A percentile compares a stretch with the other conserved stretches of the same genome.
These are phyloP conservation scores for Sphaerulina musiva DNA, from an alignment of 2,329 filamentous ascomycete species.

Conservation along the genomic window DNA sequence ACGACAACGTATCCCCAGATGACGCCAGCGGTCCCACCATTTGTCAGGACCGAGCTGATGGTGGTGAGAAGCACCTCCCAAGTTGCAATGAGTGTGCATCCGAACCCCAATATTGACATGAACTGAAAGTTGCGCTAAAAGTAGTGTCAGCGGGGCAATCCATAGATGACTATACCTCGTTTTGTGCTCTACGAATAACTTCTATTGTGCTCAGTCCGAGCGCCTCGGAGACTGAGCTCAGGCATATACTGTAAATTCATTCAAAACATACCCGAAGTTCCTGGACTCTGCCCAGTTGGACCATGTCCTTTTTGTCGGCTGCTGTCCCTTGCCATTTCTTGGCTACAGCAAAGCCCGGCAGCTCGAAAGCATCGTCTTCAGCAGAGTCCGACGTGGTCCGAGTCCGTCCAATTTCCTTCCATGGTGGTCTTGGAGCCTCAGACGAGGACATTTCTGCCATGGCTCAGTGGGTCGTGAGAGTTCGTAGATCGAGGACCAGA, in stretches of 20 bases:
- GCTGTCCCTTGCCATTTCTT: constrained; percentile 22
- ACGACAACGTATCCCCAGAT: constrained; percentile 29
- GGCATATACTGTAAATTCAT: no score
- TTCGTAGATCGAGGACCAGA: no score
- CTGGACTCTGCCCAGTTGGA: constrained; percentile 22
- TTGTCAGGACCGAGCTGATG: constrained; percentile 17
- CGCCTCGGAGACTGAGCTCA: no score
- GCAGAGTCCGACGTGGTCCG: background rate
- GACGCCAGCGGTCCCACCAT: constrained; percentile 26
- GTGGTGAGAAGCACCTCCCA: constrained; percentile 45
- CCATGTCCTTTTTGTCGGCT: constrained; percentile 22
- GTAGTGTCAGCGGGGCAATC: no score
- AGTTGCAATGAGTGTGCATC: constrained; percentile 45
- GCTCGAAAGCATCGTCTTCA: constrained; percentile 15
- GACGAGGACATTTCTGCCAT: background rate
- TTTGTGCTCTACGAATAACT: no score
- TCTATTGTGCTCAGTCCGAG: no score
- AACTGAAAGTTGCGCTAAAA: constrained; percentile 39
- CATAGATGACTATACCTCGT: no score
- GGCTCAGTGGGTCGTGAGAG: no score
- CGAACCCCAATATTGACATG: constrained; percentile 45
- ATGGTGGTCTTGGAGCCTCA: background rate
- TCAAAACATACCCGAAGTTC: constrained; percentile 4
- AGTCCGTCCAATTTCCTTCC: background rate
- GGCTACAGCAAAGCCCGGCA: constrained; percentile 17